Evolutionary conservation across 768 basidiomycete genomes (phyloP).

Genomic region (Tulasnella sp.): DNA sequence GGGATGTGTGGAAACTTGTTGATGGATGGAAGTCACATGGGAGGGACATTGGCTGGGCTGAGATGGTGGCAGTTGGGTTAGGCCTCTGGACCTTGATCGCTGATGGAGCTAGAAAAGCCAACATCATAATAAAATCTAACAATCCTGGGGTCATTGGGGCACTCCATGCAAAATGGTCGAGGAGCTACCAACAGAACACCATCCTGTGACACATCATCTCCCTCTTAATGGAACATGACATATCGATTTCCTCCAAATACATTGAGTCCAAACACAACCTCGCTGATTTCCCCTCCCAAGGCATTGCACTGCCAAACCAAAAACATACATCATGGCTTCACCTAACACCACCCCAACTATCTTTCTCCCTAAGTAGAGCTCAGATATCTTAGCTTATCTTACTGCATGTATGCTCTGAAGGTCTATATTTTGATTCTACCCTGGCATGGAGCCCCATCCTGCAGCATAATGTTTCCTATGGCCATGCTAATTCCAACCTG

Average conservation of each 20-base stretch:
- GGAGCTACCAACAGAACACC: conserved; percentile 8
- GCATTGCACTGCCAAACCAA: background rate
- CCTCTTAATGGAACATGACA: background rate
- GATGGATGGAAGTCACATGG: conserved; percentile 12
- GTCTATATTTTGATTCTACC: too few species aligned
- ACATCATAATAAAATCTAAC: background rate
- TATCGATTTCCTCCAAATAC: conserved; percentile 7
- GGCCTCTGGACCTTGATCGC: background rate
- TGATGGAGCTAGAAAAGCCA: background rate
- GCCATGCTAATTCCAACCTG: too few species aligned
- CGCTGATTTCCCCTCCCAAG: background rate
- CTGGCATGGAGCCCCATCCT: background rate
- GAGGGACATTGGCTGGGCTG: conserved; percentile 20
- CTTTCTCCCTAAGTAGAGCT: background rate
- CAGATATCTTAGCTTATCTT: background rate
- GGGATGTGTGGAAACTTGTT: background rate
- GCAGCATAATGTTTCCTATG: too few species aligned
- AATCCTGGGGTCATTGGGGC: conserved; percentile 8
- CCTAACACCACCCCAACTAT: background rate
- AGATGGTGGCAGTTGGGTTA: conserved; percentile 16
- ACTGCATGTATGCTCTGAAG: too few species aligned
- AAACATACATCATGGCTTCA: background rate
- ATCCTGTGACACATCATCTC: background rate
- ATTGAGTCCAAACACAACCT: background rate
- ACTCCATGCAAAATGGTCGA: background rate